Conservation (phyloP, 805 yeast species). For the Yamadazyma takamatsuzukensis region DNA sequence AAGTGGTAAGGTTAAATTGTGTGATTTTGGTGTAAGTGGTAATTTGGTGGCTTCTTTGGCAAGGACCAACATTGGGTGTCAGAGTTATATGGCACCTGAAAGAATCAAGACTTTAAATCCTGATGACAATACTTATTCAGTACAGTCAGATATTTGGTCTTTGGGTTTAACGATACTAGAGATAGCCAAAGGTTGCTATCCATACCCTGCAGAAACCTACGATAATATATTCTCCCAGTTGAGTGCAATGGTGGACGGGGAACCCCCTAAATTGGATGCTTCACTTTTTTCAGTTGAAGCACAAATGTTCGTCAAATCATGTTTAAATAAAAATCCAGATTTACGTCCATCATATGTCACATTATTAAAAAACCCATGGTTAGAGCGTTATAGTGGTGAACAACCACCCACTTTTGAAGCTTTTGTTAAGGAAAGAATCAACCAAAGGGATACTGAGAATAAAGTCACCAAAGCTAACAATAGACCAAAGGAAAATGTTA, state of each 20-base stretch:
- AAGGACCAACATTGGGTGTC: slow-evolving; percentile 94
- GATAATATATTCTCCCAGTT: slow-evolving; percentile 88
- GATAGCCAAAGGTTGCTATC: slow-evolving; percentile 86
- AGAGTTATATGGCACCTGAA: slow-evolving; percentile 98
- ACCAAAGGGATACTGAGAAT: slow-evolving; percentile 11
- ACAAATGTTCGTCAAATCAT: slow-evolving; percentile 70
- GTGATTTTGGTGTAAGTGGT: slow-evolving; percentile 96
- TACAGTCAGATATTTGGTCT: slow-evolving; percentile 95
- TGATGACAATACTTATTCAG: slow-evolving; percentile 79
- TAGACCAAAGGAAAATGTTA: slow-evolving; percentile 33
- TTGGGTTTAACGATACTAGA: slow-evolving; percentile 86
- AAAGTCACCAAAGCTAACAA: slow-evolving; percentile 4
- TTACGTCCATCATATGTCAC: slow-evolving; percentile 77
- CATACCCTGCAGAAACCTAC: slow-evolving; percentile 94
- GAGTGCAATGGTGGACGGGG: slow-evolving; percentile 95
- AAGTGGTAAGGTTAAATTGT: slow-evolving; percentile 80
- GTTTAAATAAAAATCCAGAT: slow-evolving; percentile 77
- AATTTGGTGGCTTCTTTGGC: slow-evolving; percentile 93
- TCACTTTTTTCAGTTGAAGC: slow-evolving; percentile 70
- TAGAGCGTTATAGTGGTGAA: slow-evolving; percentile 43
- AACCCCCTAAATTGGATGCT: slow-evolving; percentile 77
- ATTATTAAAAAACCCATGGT: slow-evolving; percentile 82
- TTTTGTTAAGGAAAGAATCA: slow-evolving; percentile 20
- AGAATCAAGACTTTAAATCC: slow-evolving; percentile 75
- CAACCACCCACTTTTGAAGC: slow-evolving; percentile 23